Evolutionary conservation across 192 early-diverging fungal genomes (phyloP).

Genomic region (Lunasporangiospora selenospora): DNA sequence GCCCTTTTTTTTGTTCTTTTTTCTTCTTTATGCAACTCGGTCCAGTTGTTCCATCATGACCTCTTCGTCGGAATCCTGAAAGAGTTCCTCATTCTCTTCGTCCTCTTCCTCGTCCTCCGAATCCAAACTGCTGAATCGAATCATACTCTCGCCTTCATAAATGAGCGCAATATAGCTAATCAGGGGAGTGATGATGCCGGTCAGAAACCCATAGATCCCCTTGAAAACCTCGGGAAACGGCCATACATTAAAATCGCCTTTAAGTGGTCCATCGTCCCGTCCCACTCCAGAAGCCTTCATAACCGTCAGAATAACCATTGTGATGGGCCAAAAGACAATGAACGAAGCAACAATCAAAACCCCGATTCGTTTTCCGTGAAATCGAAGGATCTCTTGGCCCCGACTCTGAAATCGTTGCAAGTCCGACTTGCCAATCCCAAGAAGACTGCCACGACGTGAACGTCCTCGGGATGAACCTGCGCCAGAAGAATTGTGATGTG

Average conservation of each 20-base stretch:
- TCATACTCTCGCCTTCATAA: slow-evolving; percentile 20
- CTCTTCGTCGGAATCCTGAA: too few relatives aligned
- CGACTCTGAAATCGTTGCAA: too few relatives aligned
- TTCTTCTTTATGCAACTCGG: too few relatives aligned
- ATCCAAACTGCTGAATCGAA: not conserved
- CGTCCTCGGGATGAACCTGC: too few relatives aligned
- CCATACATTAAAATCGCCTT: slow-evolving; percentile 21
- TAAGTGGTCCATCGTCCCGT: slow-evolving; percentile 2
- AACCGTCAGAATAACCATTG: slow-evolving; percentile 10
- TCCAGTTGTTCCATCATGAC: too few relatives aligned
- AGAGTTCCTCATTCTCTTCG: not conserved
- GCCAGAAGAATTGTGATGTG: too few relatives aligned
- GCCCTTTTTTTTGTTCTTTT: too few relatives aligned
- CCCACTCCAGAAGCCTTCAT: slow-evolving; percentile 7
- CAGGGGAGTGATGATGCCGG: slow-evolving; percentile 18
- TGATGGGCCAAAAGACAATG: slow-evolving; percentile 22
- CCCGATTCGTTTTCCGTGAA: slow-evolving; percentile 13
- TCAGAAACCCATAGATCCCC: slow-evolving; percentile 14
- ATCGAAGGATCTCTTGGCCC: too few relatives aligned
- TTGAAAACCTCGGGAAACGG: slow-evolving; percentile 24
- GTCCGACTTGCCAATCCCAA: too few relatives aligned
- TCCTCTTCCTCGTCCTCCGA: not conserved
- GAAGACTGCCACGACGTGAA: too few relatives aligned
- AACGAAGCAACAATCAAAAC: slow-evolving; percentile 17
- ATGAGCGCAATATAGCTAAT: slow-evolving; percentile 24